Evolutionary conservation across 2,329 filamentous ascomycete genomes (phyloP), one percentile per base, ranked within the genome.

Genomic region (Botrytis squamosa): DNA sequence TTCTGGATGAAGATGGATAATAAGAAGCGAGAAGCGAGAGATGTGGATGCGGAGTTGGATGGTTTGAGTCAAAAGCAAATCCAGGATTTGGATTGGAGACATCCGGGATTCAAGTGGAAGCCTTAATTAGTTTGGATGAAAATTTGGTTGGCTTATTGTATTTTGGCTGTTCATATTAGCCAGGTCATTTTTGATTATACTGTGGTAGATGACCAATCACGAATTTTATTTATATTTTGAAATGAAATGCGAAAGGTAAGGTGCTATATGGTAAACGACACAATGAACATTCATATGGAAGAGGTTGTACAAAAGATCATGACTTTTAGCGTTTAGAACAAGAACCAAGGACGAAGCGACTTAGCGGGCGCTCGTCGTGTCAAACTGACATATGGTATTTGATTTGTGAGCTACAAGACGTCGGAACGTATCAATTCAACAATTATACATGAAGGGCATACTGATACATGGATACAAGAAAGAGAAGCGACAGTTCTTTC

Each of bases 1-100:
- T 76, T 86, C 1, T 93, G 89, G 88, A 92, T 92, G 85, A 84
- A 83, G 70, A 81, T 80, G 79, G 88, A 92, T 77, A 93, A 93
- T 78, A 86, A 83, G 79, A 86, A 84, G 78, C 85, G 89, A 68
- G 87, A 87, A 33, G 79, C 77, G n/a, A 84, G 84, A 62, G 85
- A 89, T 79, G 83, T 88, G 6, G 89, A 90, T 80, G 81, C 83
- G 8, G 87, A 88, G 75, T 80, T 92, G 75, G 84, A 83, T 1
- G 89, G 88, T 0, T 73, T 91, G 78, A 84, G 83, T 10, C 82
- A 83, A 74, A 81, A 85, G 77, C 82, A 90, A 77, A 84, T 90
- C 44, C 85, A 89, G 77, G 86, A 90, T 78, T 80, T 92, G 76
- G 90, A 92, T 77, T 92, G 89, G 89, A 86, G 85, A 76, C 90